Evolutionary conservation across 768 basidiomycete genomes (phyloP).

Genomic region (Clathrus columnatus): DNA sequence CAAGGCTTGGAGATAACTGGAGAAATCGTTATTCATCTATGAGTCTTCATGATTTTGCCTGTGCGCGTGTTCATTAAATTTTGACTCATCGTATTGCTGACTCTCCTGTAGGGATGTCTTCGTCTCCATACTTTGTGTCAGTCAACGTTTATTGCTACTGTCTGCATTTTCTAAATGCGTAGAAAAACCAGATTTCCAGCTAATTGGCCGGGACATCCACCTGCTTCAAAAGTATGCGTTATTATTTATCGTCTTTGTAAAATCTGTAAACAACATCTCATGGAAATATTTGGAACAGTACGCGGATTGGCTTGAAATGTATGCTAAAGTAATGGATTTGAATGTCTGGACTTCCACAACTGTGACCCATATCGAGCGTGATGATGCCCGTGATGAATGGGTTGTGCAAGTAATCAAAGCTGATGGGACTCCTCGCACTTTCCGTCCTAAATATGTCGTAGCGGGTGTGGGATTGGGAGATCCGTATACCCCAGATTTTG

Average conservation of each 20-base stretch:
- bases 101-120: not conserved
- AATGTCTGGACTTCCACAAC: slow-evolving; percentile 31
- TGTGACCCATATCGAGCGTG: not conserved
- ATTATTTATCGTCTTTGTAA: not conserved
- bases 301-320: slow-evolving; percentile 37
- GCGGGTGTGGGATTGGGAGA: not conserved
- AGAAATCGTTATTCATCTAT: slow-evolving; percentile 11
- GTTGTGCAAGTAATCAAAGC: not conserved
- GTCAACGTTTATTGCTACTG: not conserved
- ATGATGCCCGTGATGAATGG: not conserved
- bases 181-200: not conserved
- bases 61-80: slow-evolving; percentile 17
- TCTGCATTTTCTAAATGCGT: not conserved
- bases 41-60: slow-evolving; percentile 13
- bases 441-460: not conserved
- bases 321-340: slow-evolving; percentile 32
- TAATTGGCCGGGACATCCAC: not conserved
- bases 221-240: not conserved
- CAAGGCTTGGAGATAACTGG: slow-evolving; percentile 1
- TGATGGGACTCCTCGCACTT: not conserved
- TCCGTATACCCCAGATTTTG: not conserved
- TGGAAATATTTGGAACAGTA: slow-evolving; percentile 9
- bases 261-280: not conserved
- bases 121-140: not conserved
- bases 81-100: not conserved